Conservation (phyloP, 2,329 filamentous ascomycete species). For the Escovopsis sp. region DNA sequence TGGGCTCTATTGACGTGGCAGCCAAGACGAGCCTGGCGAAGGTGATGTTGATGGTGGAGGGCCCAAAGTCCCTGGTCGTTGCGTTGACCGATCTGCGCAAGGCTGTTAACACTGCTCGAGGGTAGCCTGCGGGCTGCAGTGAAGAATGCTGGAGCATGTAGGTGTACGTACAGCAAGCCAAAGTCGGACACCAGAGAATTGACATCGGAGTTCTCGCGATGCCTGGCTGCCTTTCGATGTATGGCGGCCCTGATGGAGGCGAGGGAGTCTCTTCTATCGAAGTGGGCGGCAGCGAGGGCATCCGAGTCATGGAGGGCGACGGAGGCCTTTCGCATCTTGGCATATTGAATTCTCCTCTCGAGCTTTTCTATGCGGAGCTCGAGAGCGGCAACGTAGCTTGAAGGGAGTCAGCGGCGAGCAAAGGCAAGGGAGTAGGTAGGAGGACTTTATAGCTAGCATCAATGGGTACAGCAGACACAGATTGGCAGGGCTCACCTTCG, state of each 20-base stretch:
- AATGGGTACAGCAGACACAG: no score
- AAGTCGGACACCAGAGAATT: constrained; percentile 90
- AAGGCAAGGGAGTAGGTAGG: no score
- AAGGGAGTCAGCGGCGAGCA: neutral
- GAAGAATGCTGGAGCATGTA: neutral
- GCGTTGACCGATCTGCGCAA: constrained; percentile 69
- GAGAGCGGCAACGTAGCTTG: constrained; percentile 82
- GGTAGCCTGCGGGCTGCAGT: neutral
- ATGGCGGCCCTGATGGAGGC: constrained; percentile 48
- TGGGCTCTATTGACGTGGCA: constrained; percentile 59
- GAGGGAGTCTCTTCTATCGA: constrained; percentile 49
- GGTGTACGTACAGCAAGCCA: constrained; percentile 57
- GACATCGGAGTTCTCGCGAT: constrained; percentile 68
- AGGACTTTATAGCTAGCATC: no score
- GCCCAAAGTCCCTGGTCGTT: constrained; percentile 85
- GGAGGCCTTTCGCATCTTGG: constrained; percentile 55
- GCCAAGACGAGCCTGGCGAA: constrained; percentile 80
- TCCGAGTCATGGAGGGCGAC: constrained; percentile 51
- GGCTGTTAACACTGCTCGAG: constrained; percentile 1
- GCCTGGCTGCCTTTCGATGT: constrained; percentile 48
- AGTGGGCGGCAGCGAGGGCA: constrained; percentile 14
- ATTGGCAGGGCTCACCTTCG: constrained; percentile 43
- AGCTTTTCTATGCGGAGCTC: constrained; percentile 82
- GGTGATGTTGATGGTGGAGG: constrained; percentile 76
- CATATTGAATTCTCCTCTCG: constrained; percentile 60